phyloP scores from a whole-genome alignment of 176 grass and related monocot genomes.

The Eremochloa ophiuroides region DNA sequence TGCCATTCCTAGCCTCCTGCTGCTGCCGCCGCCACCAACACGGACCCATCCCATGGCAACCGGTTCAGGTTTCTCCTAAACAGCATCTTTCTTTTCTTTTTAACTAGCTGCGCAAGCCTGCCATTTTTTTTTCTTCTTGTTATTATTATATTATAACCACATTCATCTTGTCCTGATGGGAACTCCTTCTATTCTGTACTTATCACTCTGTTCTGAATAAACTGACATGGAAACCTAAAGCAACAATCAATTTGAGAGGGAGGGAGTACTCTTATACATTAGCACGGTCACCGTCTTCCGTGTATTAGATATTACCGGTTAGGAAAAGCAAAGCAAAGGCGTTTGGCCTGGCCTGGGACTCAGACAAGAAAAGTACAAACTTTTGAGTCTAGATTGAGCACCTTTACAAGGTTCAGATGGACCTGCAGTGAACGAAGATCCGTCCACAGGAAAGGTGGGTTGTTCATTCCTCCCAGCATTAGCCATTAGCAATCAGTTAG shows the following conservation, averaged over 20 bases:
- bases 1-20: neutral
- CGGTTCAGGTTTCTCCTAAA: too few species aligned
- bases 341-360: neutral
- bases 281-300: neutral
- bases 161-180: neutral
- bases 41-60: too few species aligned
- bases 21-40: neutral
- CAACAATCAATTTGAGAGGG: too few species aligned
- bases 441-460: neutral
- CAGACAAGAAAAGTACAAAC: slow-evolving; percentile 24
- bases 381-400: slow-evolving; percentile 38
- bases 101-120: neutral
- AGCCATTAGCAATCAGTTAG: neutral
- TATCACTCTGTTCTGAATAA: too few species aligned
- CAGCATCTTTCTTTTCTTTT: neutral
- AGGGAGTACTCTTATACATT: neutral
- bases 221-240: too few species aligned
- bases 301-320: neutral
- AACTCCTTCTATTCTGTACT: neutral
- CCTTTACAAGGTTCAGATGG: slow-evolving; percentile 16
- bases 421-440: neutral
- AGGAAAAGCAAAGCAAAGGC: neutral
- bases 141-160: neutral
- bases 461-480: neutral
- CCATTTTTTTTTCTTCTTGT: neutral